Evolutionary conservation across 2,329 filamentous ascomycete species (phyloP).

Genomic region (Pseudophaeomoniella oleicola): DNA sequence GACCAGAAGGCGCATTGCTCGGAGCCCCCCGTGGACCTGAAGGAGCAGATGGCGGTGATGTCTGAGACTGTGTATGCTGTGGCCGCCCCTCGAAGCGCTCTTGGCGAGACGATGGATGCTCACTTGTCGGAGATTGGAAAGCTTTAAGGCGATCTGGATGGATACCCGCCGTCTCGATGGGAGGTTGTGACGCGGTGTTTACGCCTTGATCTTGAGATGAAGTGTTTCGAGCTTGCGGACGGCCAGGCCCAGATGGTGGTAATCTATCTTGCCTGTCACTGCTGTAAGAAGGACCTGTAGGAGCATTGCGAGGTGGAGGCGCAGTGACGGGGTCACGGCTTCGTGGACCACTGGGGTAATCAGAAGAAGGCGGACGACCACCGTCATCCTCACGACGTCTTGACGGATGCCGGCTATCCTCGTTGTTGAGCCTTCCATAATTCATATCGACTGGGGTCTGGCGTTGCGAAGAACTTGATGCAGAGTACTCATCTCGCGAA

Average conservation of each 20-base stretch:
- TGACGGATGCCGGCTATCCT: slow-evolving; percentile 21
- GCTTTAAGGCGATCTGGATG: slow-evolving; percentile 39
- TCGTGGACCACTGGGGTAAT: slow-evolving; percentile 14
- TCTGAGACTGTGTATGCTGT: slow-evolving; percentile 12
- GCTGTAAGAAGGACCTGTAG: not conserved
- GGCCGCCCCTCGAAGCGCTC: slow-evolving; percentile 7
- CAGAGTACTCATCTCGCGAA: not conserved
- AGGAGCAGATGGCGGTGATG: slow-evolving; percentile 18
- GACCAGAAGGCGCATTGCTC: slow-evolving; percentile 18
- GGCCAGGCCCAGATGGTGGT: slow-evolving; percentile 27
- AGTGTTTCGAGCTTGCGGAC: slow-evolving; percentile 20
- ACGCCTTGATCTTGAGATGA: slow-evolving; percentile 17
- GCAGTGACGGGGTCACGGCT: slow-evolving; percentile 10
- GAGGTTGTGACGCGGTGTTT: slow-evolving; percentile 14
- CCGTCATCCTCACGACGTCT: slow-evolving; percentile 28
- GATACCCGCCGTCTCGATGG: slow-evolving; percentile 30
- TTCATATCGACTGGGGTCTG: slow-evolving; percentile 22
- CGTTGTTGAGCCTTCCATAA: slow-evolving; percentile 31
- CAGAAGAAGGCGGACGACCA: slow-evolving; percentile 3
- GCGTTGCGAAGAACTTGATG: slow-evolving; percentile 1
- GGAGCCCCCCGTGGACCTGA: slow-evolving; percentile 25
- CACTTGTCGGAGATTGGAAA: slow-evolving; percentile 17
- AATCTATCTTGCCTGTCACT: slow-evolving; percentile 20
- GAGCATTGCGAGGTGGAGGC: slow-evolving; percentile 1
- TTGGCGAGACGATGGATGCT: slow-evolving; percentile 7